A percentile compares a stretch with the other conserved stretches of the same genome.
These are phyloP conservation scores for Pulveroboletus ravenelii DNA, from an alignment of 768 basidiomycete species.

Conservation along the genomic window DNA sequence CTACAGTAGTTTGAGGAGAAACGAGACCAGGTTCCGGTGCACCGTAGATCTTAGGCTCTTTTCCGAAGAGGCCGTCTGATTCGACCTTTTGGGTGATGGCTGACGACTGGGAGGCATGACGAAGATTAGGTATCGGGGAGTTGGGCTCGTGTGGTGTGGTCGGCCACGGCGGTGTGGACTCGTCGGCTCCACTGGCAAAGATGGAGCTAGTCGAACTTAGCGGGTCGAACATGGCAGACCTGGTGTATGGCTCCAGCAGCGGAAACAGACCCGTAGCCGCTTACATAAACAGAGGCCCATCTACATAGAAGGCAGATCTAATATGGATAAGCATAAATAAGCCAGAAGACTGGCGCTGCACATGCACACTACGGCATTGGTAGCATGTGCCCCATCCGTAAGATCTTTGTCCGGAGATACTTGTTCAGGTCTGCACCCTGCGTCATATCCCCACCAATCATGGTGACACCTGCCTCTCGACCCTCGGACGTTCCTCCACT, in stretches of 20 bases:
- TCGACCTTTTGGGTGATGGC: conserved; percentile 49
- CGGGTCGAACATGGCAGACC: conserved; percentile 62
- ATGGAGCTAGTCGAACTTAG: conserved; percentile 51
- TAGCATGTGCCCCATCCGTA: conserved; percentile 95
- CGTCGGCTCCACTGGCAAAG: conserved; percentile 47
- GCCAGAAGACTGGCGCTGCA: no score
- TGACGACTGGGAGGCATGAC: conserved; percentile 50
- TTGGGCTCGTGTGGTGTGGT: conserved; percentile 72
- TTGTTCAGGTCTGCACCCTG: conserved; percentile 86
- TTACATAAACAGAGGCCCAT: conserved; percentile 16
- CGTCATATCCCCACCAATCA: conserved; percentile 75
- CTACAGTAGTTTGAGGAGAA: conserved; percentile 62
- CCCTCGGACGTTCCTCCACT: conserved; percentile 19
- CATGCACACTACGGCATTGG: conserved; percentile 26
- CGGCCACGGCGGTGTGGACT: conserved; percentile 65
- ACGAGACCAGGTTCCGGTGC: conserved; percentile 81
- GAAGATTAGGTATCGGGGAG: conserved; percentile 68
- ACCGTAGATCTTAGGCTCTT: conserved; percentile 82
- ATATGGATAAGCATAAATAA: neutral
- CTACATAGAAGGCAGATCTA: no score
- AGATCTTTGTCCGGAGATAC: conserved; percentile 93
- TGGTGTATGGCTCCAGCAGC: neutral
- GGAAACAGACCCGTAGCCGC: neutral
- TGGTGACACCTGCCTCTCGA: conserved; percentile 59
- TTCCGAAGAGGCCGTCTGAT: conserved; percentile 60